These are phyloP conservation scores for Handroanthus guayacan DNA, from an alignment of 257 asterid species.

Conservation along the genomic window DNA sequence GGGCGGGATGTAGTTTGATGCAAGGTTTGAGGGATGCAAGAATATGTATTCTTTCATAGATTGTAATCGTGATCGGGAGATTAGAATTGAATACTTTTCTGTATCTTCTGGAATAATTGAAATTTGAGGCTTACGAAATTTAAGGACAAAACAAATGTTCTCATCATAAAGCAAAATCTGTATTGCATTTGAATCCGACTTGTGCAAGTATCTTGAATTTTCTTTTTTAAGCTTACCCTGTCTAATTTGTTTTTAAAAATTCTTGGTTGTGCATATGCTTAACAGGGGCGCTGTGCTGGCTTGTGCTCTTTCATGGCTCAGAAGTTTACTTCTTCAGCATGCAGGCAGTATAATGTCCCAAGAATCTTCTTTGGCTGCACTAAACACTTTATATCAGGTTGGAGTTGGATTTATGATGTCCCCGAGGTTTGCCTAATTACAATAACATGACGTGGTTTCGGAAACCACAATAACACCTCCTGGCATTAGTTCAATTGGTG, in stretches of 20 bases:
- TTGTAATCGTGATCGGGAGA: constrained; percentile 1
- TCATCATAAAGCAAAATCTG: neutral
- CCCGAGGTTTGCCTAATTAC: too few relatives aligned
- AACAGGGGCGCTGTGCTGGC: constrained; percentile 92
- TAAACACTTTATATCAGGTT: constrained; percentile 91
- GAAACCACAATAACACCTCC: too few relatives aligned
- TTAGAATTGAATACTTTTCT: neutral
- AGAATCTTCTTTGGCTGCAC: constrained; percentile 77
- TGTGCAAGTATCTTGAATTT: neutral
- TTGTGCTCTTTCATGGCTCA: constrained; percentile 95
- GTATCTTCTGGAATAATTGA: neutral
- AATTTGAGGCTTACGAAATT: neutral
- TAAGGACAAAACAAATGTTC: neutral
- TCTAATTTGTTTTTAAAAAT: neutral
- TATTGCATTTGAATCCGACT: neutral
- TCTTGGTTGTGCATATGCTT: constrained; percentile 24
- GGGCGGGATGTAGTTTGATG: neutral
- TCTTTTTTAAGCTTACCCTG: neutral
- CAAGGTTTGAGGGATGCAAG: neutral
- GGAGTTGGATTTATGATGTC: constrained; percentile 20
- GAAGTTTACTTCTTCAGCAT: constrained; percentile 83
- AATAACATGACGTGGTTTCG: too few relatives aligned
- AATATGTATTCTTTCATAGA: constrained; percentile 2
- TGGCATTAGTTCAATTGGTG: too few relatives aligned
- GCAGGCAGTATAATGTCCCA: constrained; percentile 89